phyloP scores from a whole-genome alignment of 2,329 filamentous ascomycete genomes.

The Tolypocladium capitatum region DNA sequence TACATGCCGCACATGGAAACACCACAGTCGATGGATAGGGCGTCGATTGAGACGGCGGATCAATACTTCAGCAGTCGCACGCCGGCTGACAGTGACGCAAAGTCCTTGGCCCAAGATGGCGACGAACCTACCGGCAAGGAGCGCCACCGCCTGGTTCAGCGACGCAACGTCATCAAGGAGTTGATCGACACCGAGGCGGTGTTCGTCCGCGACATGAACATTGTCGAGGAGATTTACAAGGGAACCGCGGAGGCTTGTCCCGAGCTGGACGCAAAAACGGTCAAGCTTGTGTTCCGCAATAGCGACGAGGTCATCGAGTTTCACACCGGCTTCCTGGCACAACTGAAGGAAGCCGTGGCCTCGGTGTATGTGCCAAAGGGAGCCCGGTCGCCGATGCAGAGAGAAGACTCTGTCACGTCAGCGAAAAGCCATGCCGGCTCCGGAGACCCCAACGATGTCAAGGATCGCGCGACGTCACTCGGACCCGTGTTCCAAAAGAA shows the following conservation, averaged over 20 bases:
- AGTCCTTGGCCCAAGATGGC: conserved; percentile 21
- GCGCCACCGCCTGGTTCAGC: conserved; percentile 61
- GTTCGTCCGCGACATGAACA: conserved; percentile 91
- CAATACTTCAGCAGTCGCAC: conserved; percentile 23
- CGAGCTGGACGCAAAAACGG: conserved; percentile 67
- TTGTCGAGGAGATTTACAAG: conserved; percentile 95
- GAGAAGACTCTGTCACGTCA: conserved; percentile 26
- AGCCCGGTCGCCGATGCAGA: conserved; percentile 27
- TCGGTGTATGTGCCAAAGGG: conserved; percentile 60
- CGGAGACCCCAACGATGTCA: conserved; percentile 33
- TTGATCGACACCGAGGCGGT: conserved; percentile 83
- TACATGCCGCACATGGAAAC: conserved; percentile 28
- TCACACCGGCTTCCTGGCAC: conserved; percentile 63
- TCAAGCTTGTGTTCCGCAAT: conserved; percentile 86
- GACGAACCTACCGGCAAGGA: conserved; percentile 37
- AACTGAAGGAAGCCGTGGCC: conserved; percentile 69
- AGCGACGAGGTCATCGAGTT: conserved; percentile 83
- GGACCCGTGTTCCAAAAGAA: conserved; percentile 42
- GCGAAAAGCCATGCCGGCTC: conserved; percentile 24
- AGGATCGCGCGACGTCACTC: conserved; percentile 38
- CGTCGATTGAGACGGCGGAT: conserved; percentile 30
- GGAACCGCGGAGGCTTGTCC: conserved; percentile 75
- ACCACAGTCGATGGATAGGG: conserved; percentile 31
- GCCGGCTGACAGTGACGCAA: conserved; percentile 23
- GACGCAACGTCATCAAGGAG: conserved; percentile 79